Evolutionary conservation across 169 alveolate species (phyloP).

Genomic region (Cryptosporidium baileyi): DNA sequence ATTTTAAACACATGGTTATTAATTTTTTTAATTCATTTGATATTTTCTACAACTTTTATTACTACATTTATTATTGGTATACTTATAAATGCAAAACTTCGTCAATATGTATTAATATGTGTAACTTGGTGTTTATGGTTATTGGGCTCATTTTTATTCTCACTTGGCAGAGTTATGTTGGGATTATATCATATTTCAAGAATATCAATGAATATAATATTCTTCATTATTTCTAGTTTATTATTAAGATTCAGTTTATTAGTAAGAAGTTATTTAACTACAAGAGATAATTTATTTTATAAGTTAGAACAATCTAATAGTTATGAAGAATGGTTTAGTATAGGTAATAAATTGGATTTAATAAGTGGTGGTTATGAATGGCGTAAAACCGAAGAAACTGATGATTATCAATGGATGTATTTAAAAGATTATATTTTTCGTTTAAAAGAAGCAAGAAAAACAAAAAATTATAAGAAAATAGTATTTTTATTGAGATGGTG

Average conservation of each 20-base stretch:
- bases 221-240: slow-evolving; percentile 36
- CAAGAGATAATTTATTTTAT: slow-evolving; percentile 40
- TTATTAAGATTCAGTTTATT: slow-evolving; percentile 50
- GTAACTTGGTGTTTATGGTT: slow-evolving; percentile 67
- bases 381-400: slow-evolving; percentile 56
- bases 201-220: slow-evolving; percentile 27
- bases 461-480: slow-evolving; percentile 6
- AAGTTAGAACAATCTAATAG: slow-evolving; percentile 40
- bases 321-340: slow-evolving; percentile 70
- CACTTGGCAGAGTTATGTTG: slow-evolving; percentile 61
- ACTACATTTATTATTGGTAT: slow-evolving; percentile 35
- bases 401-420: slow-evolving; percentile 65
- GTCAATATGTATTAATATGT: slow-evolving; percentile 51
- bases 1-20: slow-evolving; percentile 28
- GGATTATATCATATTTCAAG: slow-evolving; percentile 46
- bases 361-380: slow-evolving; percentile 59
- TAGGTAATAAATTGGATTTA: slow-evolving; percentile 45
- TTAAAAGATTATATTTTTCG: slow-evolving; percentile 28
- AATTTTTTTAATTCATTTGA: slow-evolving; percentile 43
- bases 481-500: slow-evolving; percentile 55
- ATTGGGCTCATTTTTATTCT: slow-evolving; percentile 36
- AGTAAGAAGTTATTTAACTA: slow-evolving; percentile 18
- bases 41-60: slow-evolving; percentile 66
- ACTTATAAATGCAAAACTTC: slow-evolving; percentile 34
- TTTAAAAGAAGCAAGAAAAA: slow-evolving; percentile 39